Evolutionary conservation across 192 early-diverging fungal genomes (phyloP).

Genomic region (Oehlia diaphana): DNA sequence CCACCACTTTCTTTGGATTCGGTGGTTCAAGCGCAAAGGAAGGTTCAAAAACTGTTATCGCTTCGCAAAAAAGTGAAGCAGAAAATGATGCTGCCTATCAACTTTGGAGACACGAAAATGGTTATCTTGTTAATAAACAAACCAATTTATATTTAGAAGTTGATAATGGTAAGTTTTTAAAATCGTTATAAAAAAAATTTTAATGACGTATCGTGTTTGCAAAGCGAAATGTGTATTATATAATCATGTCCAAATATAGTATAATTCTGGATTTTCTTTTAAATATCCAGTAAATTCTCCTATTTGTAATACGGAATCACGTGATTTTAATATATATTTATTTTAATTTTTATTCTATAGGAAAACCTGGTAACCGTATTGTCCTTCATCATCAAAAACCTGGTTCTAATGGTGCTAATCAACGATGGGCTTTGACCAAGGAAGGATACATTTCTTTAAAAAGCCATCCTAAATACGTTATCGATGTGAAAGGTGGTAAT

Average conservation of each 20-base stretch:
- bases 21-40: background rate
- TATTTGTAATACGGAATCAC: background rate
- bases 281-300: no score
- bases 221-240: no score
- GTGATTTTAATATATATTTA: background rate
- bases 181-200: no score
- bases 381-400: background rate
- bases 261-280: no score
- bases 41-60: background rate
- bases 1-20: background rate
- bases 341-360: background rate
- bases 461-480: constrained; percentile 2
- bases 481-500: constrained; percentile 16
- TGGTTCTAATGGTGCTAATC: background rate
- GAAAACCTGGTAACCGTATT: constrained; percentile 1
- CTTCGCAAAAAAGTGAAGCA: constrained; percentile 11
- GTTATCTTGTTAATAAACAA: constrained; percentile 15
- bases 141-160: background rate
- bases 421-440: constrained; percentile 19
- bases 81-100: background rate
- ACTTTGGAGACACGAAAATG: constrained; percentile 25
- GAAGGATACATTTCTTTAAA: constrained; percentile 25
- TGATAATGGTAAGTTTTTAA: constrained; percentile 21
- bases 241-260: no score
- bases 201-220: no score